Base-by-base conservation (phyloP, 139 green algal genomes). In the Micromonas commoda region DNA sequence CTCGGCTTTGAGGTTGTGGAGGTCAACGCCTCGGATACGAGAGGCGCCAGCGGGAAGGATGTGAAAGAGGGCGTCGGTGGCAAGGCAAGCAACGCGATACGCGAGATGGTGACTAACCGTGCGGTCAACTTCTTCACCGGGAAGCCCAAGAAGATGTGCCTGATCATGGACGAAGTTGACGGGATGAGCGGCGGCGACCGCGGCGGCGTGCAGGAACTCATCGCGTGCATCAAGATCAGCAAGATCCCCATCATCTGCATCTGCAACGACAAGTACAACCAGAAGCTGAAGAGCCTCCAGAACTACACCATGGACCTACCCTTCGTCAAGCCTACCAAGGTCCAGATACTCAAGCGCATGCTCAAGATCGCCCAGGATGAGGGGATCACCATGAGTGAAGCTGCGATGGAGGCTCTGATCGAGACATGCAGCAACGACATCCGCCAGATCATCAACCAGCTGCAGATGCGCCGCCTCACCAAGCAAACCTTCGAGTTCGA, bases 91-190 rank as follows among this genome's bases (percentile, higher is more conserved):
- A 99, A 98, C 86, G 72, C 87, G n/a, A 84, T 98, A 66, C 89
- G 90, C 79, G 95, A 98, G 87, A 87, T 98, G 83, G 82, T 90
- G 24, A 96, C 85, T 77, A 98, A 97, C 89, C 73, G 23, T 2
- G 45, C 38, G 20, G 52, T 88, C 3, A 51, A 37, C 38, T 70
- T 69, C 3, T 33, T 65, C 5, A 32, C 13, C 24, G 53, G 16
- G 6, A 3, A 19, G 3, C 24, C 51, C 24, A 53, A 57, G 33
- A 69, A 35, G 2, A 79, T 67, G 71, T 84, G 90, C 38, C 86
- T 98, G 20, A 87, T 99, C 84, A 98, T 99, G 95, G 95, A 99
- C 73, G 95, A 99, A 86, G 93, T 97, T 53, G 95, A 99, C 80
- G 95, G 95, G 77, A 98, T 99, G 93, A 91, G 83, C 31, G 94